Conservation (phyloP, 176 grass and related monocot genomes). For the Panicum miliaceum region DNA sequence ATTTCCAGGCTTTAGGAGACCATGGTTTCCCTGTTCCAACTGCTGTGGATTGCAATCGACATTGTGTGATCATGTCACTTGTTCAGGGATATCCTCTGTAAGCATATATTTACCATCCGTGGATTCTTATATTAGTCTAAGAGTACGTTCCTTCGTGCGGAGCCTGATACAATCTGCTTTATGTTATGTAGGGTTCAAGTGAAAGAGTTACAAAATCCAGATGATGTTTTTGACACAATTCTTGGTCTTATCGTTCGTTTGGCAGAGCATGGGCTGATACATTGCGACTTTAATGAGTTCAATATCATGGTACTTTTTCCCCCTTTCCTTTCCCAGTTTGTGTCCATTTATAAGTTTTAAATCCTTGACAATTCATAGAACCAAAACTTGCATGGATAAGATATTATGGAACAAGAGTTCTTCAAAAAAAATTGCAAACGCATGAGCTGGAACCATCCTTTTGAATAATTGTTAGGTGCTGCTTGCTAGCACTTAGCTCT, state of each 20-base stretch:
- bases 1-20: constrained; percentile 76
- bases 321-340: not conserved
- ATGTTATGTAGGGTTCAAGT: constrained; percentile 77
- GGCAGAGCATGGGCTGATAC: constrained; percentile 96
- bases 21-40: constrained; percentile 90
- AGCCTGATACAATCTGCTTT: constrained; percentile 15
- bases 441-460: not conserved
- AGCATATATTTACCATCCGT: not conserved
- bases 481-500: not conserved
- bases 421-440: not conserved
- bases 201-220: constrained; percentile 77
- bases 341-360: not conserved
- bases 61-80: constrained; percentile 97
- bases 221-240: constrained; percentile 80
- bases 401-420: not conserved
- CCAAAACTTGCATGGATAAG: not conserved
- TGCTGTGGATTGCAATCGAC: constrained; percentile 85
- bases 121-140: constrained; percentile 17
- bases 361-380: not conserved
- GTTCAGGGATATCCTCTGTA: constrained; percentile 94
- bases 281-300: constrained; percentile 99
- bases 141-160: not conserved
- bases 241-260: constrained; percentile 84
- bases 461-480: not conserved
- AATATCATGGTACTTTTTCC: constrained; percentile 82